Evolutionary conservation across 345 rosid genomes (phyloP).

Genomic region (Dovyalis caffra): DNA sequence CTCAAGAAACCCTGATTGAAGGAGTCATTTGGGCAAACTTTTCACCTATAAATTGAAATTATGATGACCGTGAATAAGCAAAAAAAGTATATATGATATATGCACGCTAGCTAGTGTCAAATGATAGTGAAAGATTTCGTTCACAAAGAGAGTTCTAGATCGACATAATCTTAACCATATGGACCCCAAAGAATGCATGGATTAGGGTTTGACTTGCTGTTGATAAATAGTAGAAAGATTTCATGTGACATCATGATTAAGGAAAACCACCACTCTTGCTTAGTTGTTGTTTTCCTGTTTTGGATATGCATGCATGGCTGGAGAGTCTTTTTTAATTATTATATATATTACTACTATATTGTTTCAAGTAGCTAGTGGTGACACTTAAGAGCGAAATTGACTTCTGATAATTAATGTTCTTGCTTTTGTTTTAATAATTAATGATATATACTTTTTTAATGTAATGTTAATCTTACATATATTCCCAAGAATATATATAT

Average conservation of each 20-base stretch:
- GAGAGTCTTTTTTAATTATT: too few species aligned
- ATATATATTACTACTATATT: background rate
- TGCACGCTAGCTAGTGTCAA: conserved; percentile 6
- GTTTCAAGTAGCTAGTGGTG: background rate
- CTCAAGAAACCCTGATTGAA: conserved; percentile 22
- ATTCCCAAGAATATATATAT: too few species aligned
- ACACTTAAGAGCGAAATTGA: background rate
- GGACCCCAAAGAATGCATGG: conserved; percentile 38
- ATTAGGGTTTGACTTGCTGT: conserved; percentile 46
- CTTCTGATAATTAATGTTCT: background rate
- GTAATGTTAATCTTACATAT: background rate
- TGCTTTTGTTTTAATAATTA: background rate
- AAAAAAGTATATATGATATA: too few species aligned
- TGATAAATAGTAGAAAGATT: conserved; percentile 9
- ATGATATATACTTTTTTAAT: background rate
- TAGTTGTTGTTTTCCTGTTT: background rate
- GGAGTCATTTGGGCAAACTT: conserved; percentile 30
- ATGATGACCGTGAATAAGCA: background rate
- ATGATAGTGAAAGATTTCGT: background rate
- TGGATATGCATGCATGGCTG: background rate
- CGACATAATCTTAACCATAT: conserved; percentile 7
- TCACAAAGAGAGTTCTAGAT: background rate
- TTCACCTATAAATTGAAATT: background rate
- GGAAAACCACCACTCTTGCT: conserved; percentile 4
- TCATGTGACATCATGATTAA: conserved; percentile 40